Evolutionary conservation across 2,329 filamentous ascomycete species (phyloP).

Genomic region (Plenodomus tracheiphilus): DNA sequence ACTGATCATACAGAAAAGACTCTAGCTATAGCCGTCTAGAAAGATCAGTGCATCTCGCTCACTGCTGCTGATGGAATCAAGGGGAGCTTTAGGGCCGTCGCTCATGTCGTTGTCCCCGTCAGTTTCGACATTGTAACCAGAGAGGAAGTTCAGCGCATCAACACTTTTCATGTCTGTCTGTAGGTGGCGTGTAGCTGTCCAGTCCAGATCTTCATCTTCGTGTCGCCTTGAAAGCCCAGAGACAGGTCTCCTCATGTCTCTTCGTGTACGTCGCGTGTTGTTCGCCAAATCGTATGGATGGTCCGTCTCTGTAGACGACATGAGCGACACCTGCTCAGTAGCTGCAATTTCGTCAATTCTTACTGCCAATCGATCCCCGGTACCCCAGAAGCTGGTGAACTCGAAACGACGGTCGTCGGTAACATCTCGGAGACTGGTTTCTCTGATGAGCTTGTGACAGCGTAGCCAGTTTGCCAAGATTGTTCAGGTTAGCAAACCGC

Average conservation of each 20-base stretch:
- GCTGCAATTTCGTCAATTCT: background rate
- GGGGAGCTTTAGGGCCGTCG: background rate
- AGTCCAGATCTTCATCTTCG: background rate
- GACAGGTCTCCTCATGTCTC: too few relatives aligned
- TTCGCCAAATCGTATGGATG: background rate
- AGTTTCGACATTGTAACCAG: background rate
- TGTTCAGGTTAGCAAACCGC: slow-evolving; percentile 14
- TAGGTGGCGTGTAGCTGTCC: background rate
- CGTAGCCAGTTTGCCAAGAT: slow-evolving; percentile 10
- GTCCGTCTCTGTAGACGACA: background rate
- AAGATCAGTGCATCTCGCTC: background rate
- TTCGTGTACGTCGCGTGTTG: background rate
- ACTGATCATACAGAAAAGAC: background rate
- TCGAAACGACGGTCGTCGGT: background rate
- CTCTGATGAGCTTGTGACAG: background rate
- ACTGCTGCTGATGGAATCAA: background rate
- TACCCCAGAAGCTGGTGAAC: background rate
- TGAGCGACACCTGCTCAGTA: background rate
- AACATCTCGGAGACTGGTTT: background rate
- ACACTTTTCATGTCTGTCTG: background rate
- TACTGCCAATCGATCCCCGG: background rate
- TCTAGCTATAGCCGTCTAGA: background rate
- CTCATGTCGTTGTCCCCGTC: background rate
- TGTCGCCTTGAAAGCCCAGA: too few relatives aligned
- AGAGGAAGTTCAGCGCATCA: background rate